phyloP scores from a whole-genome alignment of 2,329 filamentous ascomycete genomes.

The Ilyonectria mors-panacis region DNA sequence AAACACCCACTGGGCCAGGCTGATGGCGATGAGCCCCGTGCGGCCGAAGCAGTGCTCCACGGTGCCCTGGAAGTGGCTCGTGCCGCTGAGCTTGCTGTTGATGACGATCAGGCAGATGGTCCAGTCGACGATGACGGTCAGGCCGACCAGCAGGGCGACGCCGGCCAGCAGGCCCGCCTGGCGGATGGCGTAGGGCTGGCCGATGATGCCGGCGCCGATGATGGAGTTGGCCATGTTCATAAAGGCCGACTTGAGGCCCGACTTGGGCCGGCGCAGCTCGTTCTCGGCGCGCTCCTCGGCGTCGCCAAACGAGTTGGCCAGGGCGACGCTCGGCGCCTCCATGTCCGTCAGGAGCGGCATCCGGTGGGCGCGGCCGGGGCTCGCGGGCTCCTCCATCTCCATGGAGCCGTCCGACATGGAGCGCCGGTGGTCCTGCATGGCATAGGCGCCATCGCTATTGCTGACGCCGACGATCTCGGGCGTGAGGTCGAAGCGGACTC shows the following conservation, averaged over 20 bases:
- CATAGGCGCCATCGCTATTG: constrained; percentile 35
- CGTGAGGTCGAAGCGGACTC: constrained; percentile 80
- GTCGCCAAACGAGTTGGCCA: constrained; percentile 70
- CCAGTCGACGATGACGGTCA: constrained; percentile 95
- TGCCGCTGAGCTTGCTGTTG: constrained; percentile 96
- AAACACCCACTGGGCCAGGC: constrained; percentile 95
- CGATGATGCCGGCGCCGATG: constrained; percentile 83
- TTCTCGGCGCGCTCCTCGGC: constrained; percentile 63
- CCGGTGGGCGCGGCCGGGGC: constrained; percentile 67
- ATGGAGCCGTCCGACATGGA: constrained; percentile 61
- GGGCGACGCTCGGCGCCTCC: constrained; percentile 81
- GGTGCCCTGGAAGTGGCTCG: constrained; percentile 94
- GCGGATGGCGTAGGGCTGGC: constrained; percentile 95
- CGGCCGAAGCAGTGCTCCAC: constrained; percentile 96
- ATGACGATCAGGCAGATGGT: constrained; percentile 97
- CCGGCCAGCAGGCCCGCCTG: constrained; percentile 91
- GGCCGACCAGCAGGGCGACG: constrained; percentile 79
- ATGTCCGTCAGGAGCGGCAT: constrained; percentile 85
- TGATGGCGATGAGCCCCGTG: constrained; percentile 89
- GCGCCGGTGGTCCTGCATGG: constrained; percentile 32
- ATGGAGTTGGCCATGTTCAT: constrained; percentile 99
- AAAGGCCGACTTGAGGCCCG: constrained; percentile 88
- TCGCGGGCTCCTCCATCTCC: constrained; percentile 61
- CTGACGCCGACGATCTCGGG: constrained; percentile 59
- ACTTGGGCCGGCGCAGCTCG: constrained; percentile 80